A percentile compares a stretch with the other conserved stretches of the same genome.
phyloP scores from a whole-genome alignment of 1,284 basidiomycete species.

The Amylostereum areolatum region DNA sequence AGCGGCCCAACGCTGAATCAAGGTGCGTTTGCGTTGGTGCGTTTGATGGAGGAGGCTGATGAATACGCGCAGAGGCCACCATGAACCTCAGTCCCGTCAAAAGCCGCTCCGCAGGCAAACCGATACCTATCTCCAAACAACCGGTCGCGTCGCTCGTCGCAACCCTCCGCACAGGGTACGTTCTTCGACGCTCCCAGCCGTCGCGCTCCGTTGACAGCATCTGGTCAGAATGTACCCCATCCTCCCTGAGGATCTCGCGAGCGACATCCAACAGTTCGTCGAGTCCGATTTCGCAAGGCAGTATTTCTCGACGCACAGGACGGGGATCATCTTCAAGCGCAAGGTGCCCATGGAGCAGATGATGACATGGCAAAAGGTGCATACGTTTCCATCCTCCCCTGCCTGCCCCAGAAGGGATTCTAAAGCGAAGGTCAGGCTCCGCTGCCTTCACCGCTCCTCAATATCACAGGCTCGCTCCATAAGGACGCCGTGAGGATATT shows the following conservation, averaged over 20 bases:
- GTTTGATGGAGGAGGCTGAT: neutral
- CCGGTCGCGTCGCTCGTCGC: slow-evolving; percentile 27
- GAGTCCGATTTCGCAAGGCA: slow-evolving; percentile 78
- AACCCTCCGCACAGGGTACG: slow-evolving; percentile 62
- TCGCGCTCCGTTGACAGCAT: neutral
- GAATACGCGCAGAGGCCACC: slow-evolving; percentile 50
- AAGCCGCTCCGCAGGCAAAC: slow-evolving; percentile 52
- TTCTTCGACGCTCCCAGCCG: slow-evolving; percentile 1
- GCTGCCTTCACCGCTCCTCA: slow-evolving; percentile 68
- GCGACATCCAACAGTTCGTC: slow-evolving; percentile 80
- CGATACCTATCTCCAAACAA: slow-evolving; percentile 55
- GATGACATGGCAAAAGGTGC: slow-evolving; percentile 86
- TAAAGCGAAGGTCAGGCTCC: slow-evolving; percentile 35
- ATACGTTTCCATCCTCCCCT: slow-evolving; percentile 5
- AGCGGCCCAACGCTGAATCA: slow-evolving; percentile 60
- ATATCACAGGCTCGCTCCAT: slow-evolving; percentile 58
- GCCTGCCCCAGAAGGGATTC: too few species aligned
- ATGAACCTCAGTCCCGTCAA: slow-evolving; percentile 68
- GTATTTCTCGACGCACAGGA: slow-evolving; percentile 86
- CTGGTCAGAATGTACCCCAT: slow-evolving; percentile 40
- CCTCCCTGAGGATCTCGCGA: slow-evolving; percentile 71
- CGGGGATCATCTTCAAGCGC: slow-evolving; percentile 77
- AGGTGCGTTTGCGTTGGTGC: slow-evolving; percentile 32
- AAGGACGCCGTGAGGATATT: slow-evolving; percentile 80
- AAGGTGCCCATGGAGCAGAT: slow-evolving; percentile 76